Conservation (phyloP, 805 yeast species). For the Metschnikowia similis region DNA sequence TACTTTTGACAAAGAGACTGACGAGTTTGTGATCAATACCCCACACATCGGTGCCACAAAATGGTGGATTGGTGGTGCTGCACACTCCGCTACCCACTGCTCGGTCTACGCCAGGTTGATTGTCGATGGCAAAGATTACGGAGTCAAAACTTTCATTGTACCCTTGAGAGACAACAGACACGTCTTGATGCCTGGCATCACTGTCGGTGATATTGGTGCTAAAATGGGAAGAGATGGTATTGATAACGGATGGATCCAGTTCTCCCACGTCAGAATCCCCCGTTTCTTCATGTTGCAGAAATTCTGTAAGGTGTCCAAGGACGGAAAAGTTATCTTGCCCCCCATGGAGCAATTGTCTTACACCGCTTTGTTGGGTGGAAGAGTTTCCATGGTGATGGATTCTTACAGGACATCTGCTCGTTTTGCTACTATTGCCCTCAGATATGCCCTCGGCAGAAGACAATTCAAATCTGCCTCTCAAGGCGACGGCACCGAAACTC, state of each 20-base stretch:
- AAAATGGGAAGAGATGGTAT: conserved; percentile 23
- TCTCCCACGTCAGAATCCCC: conserved; percentile 19
- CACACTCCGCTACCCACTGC: conserved; percentile 20
- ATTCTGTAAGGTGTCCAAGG: conserved; percentile 16
- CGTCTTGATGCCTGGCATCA: conserved; percentile 19
- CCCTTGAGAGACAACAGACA: conserved; percentile 19
- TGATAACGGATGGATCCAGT: conserved; percentile 23
- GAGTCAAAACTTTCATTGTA: conserved; percentile 21
- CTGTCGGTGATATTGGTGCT: conserved; percentile 21
- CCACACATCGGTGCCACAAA: conserved; percentile 23
- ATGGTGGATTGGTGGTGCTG: conserved; percentile 24
- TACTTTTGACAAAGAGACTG: conserved; percentile 18
- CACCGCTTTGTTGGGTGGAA: conserved; percentile 19
- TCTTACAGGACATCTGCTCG: conserved; percentile 19
- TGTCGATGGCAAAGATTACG: conserved; percentile 20
- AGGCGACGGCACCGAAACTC: conserved; percentile 20
- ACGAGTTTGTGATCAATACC: conserved; percentile 19
- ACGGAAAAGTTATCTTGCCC: conserved; percentile 18
- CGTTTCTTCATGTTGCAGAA: conserved; percentile 21
- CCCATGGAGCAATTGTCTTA: conserved; percentile 20
- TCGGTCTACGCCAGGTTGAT: conserved; percentile 18
- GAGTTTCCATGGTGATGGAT: conserved; percentile 21
- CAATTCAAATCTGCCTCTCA: conserved; percentile 20
- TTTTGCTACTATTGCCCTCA: conserved; percentile 17
- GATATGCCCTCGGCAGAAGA: conserved; percentile 20